A percentile compares a stretch with the other conserved stretches of the same genome.
Evolutionary conservation across 2,329 filamentous ascomycete species (phyloP).

Genomic region (Byssoonygena ceratinophila): DNA sequence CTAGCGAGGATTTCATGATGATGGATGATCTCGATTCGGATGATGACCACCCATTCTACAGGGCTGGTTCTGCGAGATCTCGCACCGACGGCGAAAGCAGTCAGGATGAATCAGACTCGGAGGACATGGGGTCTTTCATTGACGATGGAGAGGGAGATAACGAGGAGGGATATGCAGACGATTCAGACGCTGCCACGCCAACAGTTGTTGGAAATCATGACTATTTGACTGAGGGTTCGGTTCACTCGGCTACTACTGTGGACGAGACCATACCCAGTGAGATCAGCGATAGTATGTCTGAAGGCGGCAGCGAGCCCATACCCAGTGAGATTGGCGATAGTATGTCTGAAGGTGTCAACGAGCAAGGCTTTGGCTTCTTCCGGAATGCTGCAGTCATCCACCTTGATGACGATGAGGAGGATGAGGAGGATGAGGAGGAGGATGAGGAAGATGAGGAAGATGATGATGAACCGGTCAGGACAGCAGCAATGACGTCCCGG

Average conservation of each 20-base stretch:
- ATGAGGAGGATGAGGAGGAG: constrained; percentile 9
- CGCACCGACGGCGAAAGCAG: constrained; percentile 18
- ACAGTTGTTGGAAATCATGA: constrained; percentile 20
- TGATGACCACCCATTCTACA: background rate
- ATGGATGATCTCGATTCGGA: background rate
- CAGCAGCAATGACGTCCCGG: background rate
- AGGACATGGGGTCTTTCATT: constrained; percentile 19
- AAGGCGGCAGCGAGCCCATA: constrained; percentile 15
- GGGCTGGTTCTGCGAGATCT: background rate
- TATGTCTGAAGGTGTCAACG: constrained; percentile 3
- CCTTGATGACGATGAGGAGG: constrained; percentile 5
- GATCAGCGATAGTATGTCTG: constrained; percentile 18
- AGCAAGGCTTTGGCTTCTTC: background rate
- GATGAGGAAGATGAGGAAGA: constrained; percentile 13
- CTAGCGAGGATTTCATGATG: background rate
- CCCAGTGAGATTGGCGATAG: constrained; percentile 24
- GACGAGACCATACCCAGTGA: constrained; percentile 24
- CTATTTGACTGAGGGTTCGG: background rate
- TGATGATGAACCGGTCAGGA: constrained; percentile 13
- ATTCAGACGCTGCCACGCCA: constrained; percentile 3
- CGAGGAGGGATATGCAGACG: constrained; percentile 12
- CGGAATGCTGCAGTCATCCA: background rate
- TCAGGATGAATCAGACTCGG: constrained; percentile 15
- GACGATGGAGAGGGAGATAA: constrained; percentile 14
- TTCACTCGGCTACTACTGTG: constrained; percentile 9